Evolutionary conservation across 2,329 filamentous ascomycete species (phyloP).

Genomic region (Trichophyton mentagrophytes): DNA sequence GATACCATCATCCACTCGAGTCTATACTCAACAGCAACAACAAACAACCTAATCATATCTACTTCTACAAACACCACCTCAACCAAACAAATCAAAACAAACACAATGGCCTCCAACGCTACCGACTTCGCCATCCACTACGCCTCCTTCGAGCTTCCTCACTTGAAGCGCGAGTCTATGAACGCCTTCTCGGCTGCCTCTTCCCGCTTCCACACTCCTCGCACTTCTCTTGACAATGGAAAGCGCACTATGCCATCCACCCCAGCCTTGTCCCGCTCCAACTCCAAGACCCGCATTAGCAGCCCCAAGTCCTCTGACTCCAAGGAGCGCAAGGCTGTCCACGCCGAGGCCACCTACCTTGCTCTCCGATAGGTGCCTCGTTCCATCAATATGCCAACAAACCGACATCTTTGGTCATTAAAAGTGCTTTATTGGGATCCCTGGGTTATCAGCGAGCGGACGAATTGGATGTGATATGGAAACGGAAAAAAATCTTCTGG

Average conservation of each 20-base stretch:
- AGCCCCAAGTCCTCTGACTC: not conserved
- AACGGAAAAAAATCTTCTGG: not conserved
- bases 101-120: not conserved
- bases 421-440: not conserved
- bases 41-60: not conserved
- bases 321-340: not conserved
- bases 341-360: conserved; percentile 1
- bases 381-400: not conserved
- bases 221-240: not conserved
- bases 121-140: conserved; percentile 5
- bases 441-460: conserved; percentile 1
- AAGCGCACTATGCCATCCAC: conserved; percentile 2
- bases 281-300: not conserved
- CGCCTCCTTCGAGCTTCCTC: conserved; percentile 2
- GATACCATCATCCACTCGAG: not conserved
- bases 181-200: conserved; percentile 2
- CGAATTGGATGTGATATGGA: not conserved
- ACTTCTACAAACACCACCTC: not conserved
- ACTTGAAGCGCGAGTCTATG: not conserved
- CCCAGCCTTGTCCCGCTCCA: not conserved
- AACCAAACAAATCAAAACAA: not conserved
- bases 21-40: not conserved
- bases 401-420: not conserved
- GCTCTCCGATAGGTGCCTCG: not conserved
- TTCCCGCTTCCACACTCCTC: conserved; percentile 3